phyloP scores from a whole-genome alignment of 176 grass and related monocot genomes.

The Microstegium vimineum region DNA sequence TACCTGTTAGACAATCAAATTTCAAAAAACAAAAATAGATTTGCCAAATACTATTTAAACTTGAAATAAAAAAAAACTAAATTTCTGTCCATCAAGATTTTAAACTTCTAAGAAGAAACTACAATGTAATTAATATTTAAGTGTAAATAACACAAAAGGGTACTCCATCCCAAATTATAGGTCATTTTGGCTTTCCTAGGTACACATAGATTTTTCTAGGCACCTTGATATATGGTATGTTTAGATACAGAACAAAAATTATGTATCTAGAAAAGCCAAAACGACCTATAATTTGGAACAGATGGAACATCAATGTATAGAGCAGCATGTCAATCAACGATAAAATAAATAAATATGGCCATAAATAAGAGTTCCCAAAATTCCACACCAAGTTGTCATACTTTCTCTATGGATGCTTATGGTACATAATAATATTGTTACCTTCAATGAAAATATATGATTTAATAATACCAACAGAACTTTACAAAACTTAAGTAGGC shows the following conservation, averaged over 20 bases:
- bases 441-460: constrained; percentile 10
- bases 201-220: neutral
- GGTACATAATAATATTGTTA: neutral
- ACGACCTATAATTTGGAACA: neutral
- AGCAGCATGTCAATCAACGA: neutral
- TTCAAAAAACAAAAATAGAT: neutral
- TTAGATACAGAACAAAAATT: neutral
- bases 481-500: constrained; percentile 22
- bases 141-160: constrained; percentile 1
- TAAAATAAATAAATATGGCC: neutral
- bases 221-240: neutral
- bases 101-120: constrained; percentile 4
- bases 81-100: constrained; percentile 1
- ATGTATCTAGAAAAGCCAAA: neutral
- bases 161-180: neutral
- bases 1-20: constrained; percentile 53
- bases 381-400: constrained; percentile 3
- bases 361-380: constrained; percentile 3
- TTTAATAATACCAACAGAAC: constrained; percentile 5
- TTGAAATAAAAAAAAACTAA: neutral
- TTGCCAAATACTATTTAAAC: neutral
- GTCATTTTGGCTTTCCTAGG: neutral
- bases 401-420: neutral
- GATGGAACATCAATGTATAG: neutral
- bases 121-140: neutral